Percentiles rank a stretch among this genome's conserved stretches.
These are phyloP conservation scores for Penicillium nucicola DNA, from an alignment of 495 filamentous ascomycete genomes.

Conservation along the genomic window DNA sequence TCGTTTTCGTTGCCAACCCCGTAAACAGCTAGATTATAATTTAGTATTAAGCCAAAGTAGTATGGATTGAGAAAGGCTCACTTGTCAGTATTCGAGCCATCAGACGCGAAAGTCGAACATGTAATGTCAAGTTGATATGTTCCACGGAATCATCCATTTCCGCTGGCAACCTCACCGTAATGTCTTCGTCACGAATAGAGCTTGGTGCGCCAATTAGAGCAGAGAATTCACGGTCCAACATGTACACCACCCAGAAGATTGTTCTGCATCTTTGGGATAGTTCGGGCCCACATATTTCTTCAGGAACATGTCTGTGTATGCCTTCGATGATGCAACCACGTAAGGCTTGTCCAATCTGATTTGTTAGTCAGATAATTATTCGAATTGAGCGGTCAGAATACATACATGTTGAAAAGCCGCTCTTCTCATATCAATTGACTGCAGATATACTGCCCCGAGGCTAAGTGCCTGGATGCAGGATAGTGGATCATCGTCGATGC, in stretches of 20 bases:
- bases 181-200: constrained; percentile 36
- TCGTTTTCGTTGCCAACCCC: constrained; percentile 25
- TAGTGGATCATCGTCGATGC: constrained; percentile 31
- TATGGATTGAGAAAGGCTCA: neutral
- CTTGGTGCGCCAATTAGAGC: constrained; percentile 36
- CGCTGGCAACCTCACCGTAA: constrained; percentile 31
- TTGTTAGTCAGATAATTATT: neutral
- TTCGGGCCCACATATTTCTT: constrained; percentile 19
- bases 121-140: constrained; percentile 26
- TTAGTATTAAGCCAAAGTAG: neutral
- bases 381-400: neutral
- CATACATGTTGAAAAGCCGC: constrained; percentile 36
- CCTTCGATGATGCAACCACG: constrained; percentile 36
- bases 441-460: constrained; percentile 32
- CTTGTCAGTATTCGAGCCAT: constrained; percentile 30
- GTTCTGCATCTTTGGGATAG: constrained; percentile 29
- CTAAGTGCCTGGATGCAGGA: constrained; percentile 33
- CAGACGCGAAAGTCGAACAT: constrained; percentile 26
- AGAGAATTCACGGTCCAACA: constrained; percentile 36
- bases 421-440: constrained; percentile 36
- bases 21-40: constrained; percentile 19
- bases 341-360: constrained; percentile 34
- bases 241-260: constrained; percentile 40
- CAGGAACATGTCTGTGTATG: constrained; percentile 33
- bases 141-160: constrained; percentile 24